phyloP scores from a whole-genome alignment of 352 stramenopile genomes.

The Vaucheria bursata region DNA sequence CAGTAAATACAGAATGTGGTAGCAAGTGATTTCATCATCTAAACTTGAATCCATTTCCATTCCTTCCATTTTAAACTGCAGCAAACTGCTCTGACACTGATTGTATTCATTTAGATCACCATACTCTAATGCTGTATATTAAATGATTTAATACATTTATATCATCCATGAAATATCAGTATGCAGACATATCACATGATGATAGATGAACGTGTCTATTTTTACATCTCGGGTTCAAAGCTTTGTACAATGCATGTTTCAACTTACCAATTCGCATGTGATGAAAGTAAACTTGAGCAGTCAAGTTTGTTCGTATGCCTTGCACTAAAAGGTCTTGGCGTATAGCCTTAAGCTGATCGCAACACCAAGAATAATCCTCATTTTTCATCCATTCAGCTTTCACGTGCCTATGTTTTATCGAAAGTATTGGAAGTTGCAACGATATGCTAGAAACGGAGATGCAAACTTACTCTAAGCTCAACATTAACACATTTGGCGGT shows the following conservation, averaged over 20 bases:
- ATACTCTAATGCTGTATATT: conserved; percentile 75
- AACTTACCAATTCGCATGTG: conserved; percentile 9
- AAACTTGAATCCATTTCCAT: conserved; percentile 53
- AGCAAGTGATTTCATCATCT: conserved; percentile 55
- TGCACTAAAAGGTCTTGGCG: conserved; percentile 82
- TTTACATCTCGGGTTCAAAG: too few species aligned
- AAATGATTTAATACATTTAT: conserved; percentile 76
- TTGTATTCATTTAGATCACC: conserved; percentile 88
- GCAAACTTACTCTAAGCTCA: conserved; percentile 5
- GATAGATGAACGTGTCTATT: too few species aligned
- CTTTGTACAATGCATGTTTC: too few species aligned
- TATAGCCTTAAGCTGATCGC: conserved; percentile 86
- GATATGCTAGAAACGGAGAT: neutral
- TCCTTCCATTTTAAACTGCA: conserved; percentile 56
- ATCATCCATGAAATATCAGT: too few species aligned
- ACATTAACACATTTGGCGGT: conserved; percentile 2
- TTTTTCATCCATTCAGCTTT: conserved; percentile 40
- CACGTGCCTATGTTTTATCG: conserved; percentile 6
- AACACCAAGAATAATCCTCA: conserved; percentile 77
- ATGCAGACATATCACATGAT: too few species aligned
- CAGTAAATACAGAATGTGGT: conserved; percentile 54
- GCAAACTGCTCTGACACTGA: conserved; percentile 54
- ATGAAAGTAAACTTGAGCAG: neutral
- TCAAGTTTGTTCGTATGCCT: conserved; percentile 55
- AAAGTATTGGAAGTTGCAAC: neutral